phyloP scores from a whole-genome alignment of 140 eudicot species.

The Anethum foeniculum region DNA sequence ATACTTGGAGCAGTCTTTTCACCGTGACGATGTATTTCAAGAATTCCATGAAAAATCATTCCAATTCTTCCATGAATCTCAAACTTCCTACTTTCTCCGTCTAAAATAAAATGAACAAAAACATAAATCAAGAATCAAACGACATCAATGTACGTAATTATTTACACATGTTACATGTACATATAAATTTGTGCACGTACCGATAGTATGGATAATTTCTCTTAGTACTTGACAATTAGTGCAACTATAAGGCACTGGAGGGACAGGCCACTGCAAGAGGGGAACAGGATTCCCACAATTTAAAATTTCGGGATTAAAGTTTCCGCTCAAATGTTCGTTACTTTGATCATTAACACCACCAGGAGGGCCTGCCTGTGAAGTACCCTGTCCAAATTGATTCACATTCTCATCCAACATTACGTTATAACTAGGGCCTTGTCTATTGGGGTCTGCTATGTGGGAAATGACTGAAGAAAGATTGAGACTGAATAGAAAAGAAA shows the following conservation, averaged over 20 bases:
- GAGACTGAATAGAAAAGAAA: neutral
- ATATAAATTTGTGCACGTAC: conserved; percentile 13
- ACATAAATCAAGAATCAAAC: neutral
- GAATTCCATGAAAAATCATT: conserved; percentile 45
- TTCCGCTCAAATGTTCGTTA: neutral
- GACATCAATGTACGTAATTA: neutral
- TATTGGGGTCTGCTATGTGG: conserved; percentile 14
- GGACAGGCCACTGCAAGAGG: conserved; percentile 40
- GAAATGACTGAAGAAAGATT: neutral
- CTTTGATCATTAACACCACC: neutral
- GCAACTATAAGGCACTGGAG: conserved; percentile 35
- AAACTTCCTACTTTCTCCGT: conserved; percentile 36
- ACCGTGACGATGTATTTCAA: conserved; percentile 23
- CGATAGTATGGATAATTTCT: conserved; percentile 57
- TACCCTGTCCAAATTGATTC: neutral
- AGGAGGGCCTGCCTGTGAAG: neutral
- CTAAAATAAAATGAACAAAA: conserved; percentile 17
- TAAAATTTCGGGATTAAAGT: neutral
- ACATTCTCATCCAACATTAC: neutral
- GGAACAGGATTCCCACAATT: conserved; percentile 31
- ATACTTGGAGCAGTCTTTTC: conserved; percentile 11
- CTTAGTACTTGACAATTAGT: conserved; percentile 51
- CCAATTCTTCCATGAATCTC: conserved; percentile 74
- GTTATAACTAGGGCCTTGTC: neutral
- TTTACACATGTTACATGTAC: neutral